These are phyloP conservation scores for Avena sativa DNA, from an alignment of 176 grass and related monocot genomes.

Conservation along the genomic window DNA sequence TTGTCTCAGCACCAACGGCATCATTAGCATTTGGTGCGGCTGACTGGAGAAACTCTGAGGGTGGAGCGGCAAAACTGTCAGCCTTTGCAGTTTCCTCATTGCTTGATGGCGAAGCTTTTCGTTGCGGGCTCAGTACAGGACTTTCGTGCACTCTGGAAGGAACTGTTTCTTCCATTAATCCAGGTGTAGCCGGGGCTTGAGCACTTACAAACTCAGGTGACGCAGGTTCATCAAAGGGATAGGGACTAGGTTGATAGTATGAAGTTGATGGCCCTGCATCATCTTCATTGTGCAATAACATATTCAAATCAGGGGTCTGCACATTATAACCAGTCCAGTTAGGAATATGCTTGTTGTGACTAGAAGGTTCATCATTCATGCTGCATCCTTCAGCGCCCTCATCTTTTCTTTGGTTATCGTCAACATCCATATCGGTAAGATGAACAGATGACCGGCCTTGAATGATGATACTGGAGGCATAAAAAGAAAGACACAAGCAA, in stretches of 20 bases:
- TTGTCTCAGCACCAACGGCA: constrained; percentile 31
- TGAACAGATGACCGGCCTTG: constrained; percentile 59
- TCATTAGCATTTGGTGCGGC: constrained; percentile 48
- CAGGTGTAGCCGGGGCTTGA: constrained; percentile 87
- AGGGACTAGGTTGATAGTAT: constrained; percentile 60
- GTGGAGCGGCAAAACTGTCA: constrained; percentile 55
- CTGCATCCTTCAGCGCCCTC: constrained; percentile 50
- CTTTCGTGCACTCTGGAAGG: constrained; percentile 76
- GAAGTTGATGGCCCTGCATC: constrained; percentile 61
- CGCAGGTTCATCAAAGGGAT: constrained; percentile 52
- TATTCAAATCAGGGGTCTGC: constrained; percentile 93
- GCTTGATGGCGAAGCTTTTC: constrained; percentile 67
- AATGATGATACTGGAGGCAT: constrained; percentile 53
- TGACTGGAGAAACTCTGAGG: constrained; percentile 42
- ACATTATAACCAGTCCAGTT: constrained; percentile 79
- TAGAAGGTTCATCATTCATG: constrained; percentile 49
- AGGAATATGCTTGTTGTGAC: constrained; percentile 49
- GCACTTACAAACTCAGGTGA: constrained; percentile 71
- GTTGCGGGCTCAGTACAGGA: constrained; percentile 71
- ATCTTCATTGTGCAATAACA: constrained; percentile 71
- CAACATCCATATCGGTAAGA: constrained; percentile 78
- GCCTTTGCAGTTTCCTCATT: constrained; percentile 63
- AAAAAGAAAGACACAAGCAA: constrained; percentile 42
- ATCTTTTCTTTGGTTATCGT: constrained; percentile 66
- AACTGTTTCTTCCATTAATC: constrained; percentile 86